These are phyloP conservation scores for Echinosophora koreensis DNA, from an alignment of 306 rosid genomes.

Conservation along the genomic window DNA sequence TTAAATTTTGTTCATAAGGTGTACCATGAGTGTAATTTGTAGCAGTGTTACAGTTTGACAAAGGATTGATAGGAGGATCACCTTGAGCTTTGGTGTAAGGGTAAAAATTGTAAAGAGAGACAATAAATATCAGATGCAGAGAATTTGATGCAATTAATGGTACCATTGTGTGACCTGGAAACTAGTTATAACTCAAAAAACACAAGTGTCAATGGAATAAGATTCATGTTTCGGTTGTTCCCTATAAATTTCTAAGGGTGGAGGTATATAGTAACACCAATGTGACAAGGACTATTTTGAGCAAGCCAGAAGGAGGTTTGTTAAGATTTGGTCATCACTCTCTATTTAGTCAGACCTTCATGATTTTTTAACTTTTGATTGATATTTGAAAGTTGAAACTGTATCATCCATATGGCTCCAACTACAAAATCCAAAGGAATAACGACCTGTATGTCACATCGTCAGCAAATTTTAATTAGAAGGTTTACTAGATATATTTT, in stretches of 20 bases:
- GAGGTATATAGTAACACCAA: background rate
- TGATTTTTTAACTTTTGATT: background rate
- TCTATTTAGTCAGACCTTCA: background rate
- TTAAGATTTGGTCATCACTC: background rate
- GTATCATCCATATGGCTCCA: background rate
- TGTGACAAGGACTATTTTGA: too few relatives aligned
- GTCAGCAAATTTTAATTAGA: background rate
- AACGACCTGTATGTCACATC: background rate
- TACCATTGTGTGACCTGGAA: constrained; percentile 28
- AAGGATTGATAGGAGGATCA: background rate
- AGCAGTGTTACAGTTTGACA: constrained; percentile 20
- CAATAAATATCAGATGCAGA: constrained; percentile 24
- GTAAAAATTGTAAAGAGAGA: constrained; percentile 11
- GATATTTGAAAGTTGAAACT: background rate
- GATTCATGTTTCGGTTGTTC: background rate
- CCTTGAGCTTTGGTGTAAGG: constrained; percentile 30
- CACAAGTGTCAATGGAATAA: background rate
- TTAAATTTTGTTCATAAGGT: constrained; percentile 42
- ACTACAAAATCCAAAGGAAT: background rate
- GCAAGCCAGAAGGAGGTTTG: too few relatives aligned
- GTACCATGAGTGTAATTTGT: constrained; percentile 46
- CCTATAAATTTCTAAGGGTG: background rate
- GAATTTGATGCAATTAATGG: constrained; percentile 13
- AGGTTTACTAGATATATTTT: background rate
- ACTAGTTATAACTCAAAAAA: background rate